These are phyloP conservation scores for Thozetella sp. DNA, from an alignment of 495 filamentous ascomycete genomes.

Conservation along the genomic window DNA sequence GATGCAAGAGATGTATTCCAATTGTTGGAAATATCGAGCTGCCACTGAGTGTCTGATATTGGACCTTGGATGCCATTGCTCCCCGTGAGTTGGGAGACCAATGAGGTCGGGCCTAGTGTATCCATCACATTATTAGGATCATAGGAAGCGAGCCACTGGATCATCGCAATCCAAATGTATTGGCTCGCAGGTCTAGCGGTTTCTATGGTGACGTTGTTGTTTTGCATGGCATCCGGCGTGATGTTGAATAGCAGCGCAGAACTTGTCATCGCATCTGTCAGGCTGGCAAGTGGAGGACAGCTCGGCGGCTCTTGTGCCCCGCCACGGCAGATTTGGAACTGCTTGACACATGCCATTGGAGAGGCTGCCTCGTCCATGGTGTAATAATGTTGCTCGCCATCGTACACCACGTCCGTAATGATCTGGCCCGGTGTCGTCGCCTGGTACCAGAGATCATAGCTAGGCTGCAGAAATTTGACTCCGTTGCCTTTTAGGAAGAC, in stretches of 20 bases:
- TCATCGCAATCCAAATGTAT: not conserved
- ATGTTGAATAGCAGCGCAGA: not conserved
- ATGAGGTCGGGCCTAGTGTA: not conserved
- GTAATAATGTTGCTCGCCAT: not conserved
- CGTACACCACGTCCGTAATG: not conserved
- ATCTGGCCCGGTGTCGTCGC: conserved; percentile 1
- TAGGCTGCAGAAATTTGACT: conserved; percentile 1
- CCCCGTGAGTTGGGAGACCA: not conserved
- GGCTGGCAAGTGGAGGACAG: not conserved
- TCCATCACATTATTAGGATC: not conserved
- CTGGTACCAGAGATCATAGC: conserved; percentile 9
- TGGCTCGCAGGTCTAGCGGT: not conserved
- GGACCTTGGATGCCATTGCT: not conserved
- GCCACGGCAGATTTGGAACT: not conserved
- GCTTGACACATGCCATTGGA: not conserved
- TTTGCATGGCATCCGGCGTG: not conserved
- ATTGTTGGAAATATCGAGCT: conserved; percentile 2
- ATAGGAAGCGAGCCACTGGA: not conserved
- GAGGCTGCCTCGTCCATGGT: not conserved
- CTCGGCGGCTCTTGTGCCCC: not conserved
- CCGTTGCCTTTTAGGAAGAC: conserved; percentile 6
- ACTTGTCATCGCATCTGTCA: not conserved
- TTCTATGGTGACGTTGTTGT: no score
- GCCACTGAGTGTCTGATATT: conserved; percentile 5
- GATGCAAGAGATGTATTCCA: not conserved